These are phyloP conservation scores for Silene noctiflora DNA, from an alignment of 179 eudicot species.

Conservation along the genomic window DNA sequence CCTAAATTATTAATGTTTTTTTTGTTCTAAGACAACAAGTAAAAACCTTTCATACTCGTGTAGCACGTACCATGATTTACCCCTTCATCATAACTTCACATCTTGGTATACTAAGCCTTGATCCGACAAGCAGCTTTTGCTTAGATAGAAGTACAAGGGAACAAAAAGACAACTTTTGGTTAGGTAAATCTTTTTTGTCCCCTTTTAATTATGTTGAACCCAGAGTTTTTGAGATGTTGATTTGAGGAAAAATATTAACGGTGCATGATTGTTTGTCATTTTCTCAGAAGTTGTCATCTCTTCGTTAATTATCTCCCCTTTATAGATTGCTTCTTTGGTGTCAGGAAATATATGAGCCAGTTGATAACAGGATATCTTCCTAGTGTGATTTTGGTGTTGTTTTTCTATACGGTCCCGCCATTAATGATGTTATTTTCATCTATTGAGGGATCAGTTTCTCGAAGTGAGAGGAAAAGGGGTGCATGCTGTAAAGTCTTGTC, in stretches of 20 bases:
- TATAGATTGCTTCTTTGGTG: constrained; percentile 11
- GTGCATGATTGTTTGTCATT: not conserved
- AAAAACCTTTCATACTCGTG: no score
- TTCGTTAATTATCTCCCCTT: not conserved
- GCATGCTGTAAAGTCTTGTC: constrained; percentile 71
- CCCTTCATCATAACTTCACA: no score
- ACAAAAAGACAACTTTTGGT: no score
- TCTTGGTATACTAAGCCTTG: no score
- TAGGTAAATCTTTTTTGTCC: no score
- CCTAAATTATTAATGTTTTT: not conserved
- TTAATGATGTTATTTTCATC: constrained; percentile 71
- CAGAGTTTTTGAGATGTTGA: not conserved
- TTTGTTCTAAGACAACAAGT: not conserved
- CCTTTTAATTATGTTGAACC: not conserved
- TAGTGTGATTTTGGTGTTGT: constrained; percentile 56
- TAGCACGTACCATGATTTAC: no score
- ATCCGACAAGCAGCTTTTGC: no score
- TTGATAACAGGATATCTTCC: constrained; percentile 75
- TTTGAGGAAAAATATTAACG: not conserved
- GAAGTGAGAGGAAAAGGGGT: constrained; percentile 77
- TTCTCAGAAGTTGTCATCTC: not conserved
- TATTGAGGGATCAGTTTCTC: constrained; percentile 83
- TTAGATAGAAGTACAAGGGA: no score
- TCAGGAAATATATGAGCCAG: constrained; percentile 44
- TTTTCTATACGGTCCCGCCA: constrained; percentile 63